Percentiles rank a stretch among this genome's conserved stretches.
Conservation (phyloP, 2,329 filamentous ascomycete species). For the Phialocephala sp. region DNA sequence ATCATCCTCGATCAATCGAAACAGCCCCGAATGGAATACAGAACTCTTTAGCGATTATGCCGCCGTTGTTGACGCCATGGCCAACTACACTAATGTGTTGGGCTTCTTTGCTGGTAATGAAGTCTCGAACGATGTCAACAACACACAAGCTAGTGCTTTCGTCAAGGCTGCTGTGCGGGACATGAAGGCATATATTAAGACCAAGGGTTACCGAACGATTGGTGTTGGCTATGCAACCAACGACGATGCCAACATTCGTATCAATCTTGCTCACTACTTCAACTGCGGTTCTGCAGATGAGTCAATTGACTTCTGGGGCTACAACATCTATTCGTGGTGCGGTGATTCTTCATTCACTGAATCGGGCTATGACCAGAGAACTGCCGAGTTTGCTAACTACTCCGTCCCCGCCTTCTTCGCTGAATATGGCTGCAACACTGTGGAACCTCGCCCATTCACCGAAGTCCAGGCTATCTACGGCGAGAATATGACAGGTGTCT, state of each 20-base stretch:
- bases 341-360: slow-evolving; percentile 76
- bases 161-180: slow-evolving; percentile 98
- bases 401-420: slow-evolving; percentile 97
- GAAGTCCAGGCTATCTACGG: slow-evolving; percentile 86
- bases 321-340: slow-evolving; percentile 99
- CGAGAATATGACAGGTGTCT: slow-evolving; percentile 80
- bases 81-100: slow-evolving; percentile 86
- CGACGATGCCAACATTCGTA: slow-evolving; percentile 84
- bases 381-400: slow-evolving; percentile 86
- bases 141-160: slow-evolving; percentile 88
- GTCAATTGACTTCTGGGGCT: slow-evolving; percentile 96
- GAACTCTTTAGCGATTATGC: slow-evolving; percentile 82
- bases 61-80: slow-evolving; percentile 79
- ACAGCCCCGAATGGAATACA: slow-evolving; percentile 78
- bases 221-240: slow-evolving; percentile 97
- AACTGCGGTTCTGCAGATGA: slow-evolving; percentile 76
- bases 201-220: slow-evolving; percentile 75
- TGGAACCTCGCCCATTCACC: slow-evolving; percentile 73
- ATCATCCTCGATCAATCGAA: slow-evolving; percentile 81
- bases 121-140: slow-evolving; percentile 87
- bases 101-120: slow-evolving; percentile 99
- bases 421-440: slow-evolving; percentile 93
- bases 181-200: slow-evolving; percentile 91
- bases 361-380: slow-evolving; percentile 84
- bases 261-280: slow-evolving; percentile 87